Conservation (phyloP, 164 flowering plant species). For the Akebia trifoliata region DNA sequence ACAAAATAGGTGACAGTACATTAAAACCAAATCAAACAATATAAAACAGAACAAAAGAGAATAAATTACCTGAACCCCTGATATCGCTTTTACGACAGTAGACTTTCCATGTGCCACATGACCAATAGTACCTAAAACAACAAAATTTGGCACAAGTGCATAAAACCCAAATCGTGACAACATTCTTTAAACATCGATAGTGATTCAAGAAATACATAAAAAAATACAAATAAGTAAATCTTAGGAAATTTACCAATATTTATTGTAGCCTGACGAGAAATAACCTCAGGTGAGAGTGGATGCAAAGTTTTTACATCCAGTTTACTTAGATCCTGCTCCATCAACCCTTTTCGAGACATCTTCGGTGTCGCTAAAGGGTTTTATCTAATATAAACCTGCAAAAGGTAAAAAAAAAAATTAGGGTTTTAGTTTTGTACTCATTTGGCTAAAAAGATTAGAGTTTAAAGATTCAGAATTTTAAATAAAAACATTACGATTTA, state of each 20-base stretch:
- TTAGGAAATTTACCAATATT: slow-evolving; percentile 54
- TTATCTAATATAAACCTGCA: neutral
- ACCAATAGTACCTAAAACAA: slow-evolving; percentile 73
- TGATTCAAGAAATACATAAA: neutral
- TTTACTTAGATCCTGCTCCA: slow-evolving; percentile 90
- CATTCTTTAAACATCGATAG: neutral
- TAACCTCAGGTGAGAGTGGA: slow-evolving; percentile 91
- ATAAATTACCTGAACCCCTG: slow-evolving; percentile 82
- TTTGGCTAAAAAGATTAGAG: neutral
- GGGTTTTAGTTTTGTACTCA: neutral
- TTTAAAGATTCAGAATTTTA: neutral
- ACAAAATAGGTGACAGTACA: neutral
- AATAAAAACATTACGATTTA: neutral
- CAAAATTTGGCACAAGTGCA: neutral
- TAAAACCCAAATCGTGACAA: neutral
- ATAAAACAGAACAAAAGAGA: neutral
- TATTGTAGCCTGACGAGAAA: slow-evolving; percentile 91
- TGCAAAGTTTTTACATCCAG: slow-evolving; percentile 74
- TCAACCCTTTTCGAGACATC: slow-evolving; percentile 83
- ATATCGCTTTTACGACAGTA: slow-evolving; percentile 91
- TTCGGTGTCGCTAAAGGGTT: slow-evolving; percentile 17
- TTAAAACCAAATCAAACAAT: neutral
- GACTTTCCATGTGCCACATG: slow-evolving; percentile 99
- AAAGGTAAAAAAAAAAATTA: neutral
- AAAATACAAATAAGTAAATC: neutral